phyloP scores from a whole-genome alignment of 805 yeast genomes.

The Huiozyma sinensis region DNA sequence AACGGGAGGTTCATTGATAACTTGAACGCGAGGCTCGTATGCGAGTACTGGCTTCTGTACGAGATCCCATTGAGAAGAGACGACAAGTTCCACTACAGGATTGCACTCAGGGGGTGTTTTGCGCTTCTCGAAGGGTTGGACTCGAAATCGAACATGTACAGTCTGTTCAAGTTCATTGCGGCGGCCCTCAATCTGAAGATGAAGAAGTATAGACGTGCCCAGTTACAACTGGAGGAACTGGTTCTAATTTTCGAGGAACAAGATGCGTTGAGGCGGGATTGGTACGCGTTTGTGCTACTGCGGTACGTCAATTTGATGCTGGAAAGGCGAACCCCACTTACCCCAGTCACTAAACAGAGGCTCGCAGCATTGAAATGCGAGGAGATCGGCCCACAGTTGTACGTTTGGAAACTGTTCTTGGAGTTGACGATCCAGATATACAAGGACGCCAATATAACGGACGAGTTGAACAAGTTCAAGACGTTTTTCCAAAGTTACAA shows the following conservation, averaged over 20 bases:
- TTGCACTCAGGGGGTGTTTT: slow-evolving; percentile 19
- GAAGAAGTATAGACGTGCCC: slow-evolving; percentile 7
- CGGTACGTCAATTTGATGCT: slow-evolving; percentile 12
- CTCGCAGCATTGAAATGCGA: slow-evolving; percentile 2
- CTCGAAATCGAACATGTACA: not conserved
- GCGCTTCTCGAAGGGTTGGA: slow-evolving; percentile 6
- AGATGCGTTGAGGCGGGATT: slow-evolving; percentile 3
- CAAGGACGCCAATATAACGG: slow-evolving; percentile 21
- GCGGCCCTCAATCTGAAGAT: slow-evolving; percentile 7
- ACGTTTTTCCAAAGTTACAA: slow-evolving; percentile 14
- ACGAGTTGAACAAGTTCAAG: slow-evolving; percentile 18
- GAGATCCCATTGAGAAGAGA: slow-evolving; percentile 11
- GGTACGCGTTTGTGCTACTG: slow-evolving; percentile 11
- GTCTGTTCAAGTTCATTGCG: slow-evolving; percentile 13
- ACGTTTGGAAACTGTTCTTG: slow-evolving; percentile 19
- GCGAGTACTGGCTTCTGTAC: slow-evolving; percentile 7
- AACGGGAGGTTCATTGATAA: slow-evolving; percentile 9
- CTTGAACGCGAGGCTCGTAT: slow-evolving; percentile 13
- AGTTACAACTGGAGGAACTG: too few relatives aligned
- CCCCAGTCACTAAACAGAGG: slow-evolving; percentile 2
- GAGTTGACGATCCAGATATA: slow-evolving; percentile 15
- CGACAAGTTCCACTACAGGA: slow-evolving; percentile 12
- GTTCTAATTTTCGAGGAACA: slow-evolving; percentile 1
- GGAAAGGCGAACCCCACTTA: slow-evolving; percentile 9
- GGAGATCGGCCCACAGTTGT: slow-evolving; percentile 8